phyloP scores from a whole-genome alignment of 2,329 filamentous ascomycete species.

The Ilyonectria destructans region DNA sequence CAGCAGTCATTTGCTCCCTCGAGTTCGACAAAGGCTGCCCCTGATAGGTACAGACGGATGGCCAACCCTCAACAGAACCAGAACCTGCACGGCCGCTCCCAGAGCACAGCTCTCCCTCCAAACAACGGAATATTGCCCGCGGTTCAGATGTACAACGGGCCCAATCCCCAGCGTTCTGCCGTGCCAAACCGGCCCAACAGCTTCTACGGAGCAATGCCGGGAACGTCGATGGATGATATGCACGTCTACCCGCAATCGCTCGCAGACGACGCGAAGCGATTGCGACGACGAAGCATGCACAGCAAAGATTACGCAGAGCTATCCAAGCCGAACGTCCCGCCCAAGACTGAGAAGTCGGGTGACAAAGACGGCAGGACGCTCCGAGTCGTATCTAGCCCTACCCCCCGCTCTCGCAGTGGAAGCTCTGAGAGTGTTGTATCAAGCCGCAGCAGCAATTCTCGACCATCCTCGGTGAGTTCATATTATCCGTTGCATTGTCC shows the following conservation, averaged over 20 bases:
- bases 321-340: conserved; percentile 37
- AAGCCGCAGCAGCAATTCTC: conserved; percentile 71
- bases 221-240: conserved; percentile 78
- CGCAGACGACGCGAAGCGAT: conserved; percentile 81
- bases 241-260: conserved; percentile 71
- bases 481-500: conserved; percentile 55
- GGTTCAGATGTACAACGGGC: conserved; percentile 52
- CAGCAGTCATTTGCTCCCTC: conserved; percentile 65
- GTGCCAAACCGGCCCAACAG: conserved; percentile 67
- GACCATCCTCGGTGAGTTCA: conserved; percentile 77
- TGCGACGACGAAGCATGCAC: conserved; percentile 88
- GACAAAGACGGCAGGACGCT: conserved; percentile 62
- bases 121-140: conserved; percentile 47
- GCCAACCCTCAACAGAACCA: conserved; percentile 54
- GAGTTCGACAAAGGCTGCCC: conserved; percentile 65
- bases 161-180: conserved; percentile 51
- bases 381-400: conserved; percentile 53
- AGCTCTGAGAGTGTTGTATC: conserved; percentile 79
- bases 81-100: conserved; percentile 57
- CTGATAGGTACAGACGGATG: conserved; percentile 83
- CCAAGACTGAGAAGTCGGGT: conserved; percentile 43
- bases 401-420: conserved; percentile 63
- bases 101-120: conserved; percentile 54
- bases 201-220: conserved; percentile 65
- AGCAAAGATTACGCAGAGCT: conserved; percentile 64